phyloP scores from a whole-genome alignment of 768 basidiomycete genomes.

The Tylopilus vinaceipallidus region DNA sequence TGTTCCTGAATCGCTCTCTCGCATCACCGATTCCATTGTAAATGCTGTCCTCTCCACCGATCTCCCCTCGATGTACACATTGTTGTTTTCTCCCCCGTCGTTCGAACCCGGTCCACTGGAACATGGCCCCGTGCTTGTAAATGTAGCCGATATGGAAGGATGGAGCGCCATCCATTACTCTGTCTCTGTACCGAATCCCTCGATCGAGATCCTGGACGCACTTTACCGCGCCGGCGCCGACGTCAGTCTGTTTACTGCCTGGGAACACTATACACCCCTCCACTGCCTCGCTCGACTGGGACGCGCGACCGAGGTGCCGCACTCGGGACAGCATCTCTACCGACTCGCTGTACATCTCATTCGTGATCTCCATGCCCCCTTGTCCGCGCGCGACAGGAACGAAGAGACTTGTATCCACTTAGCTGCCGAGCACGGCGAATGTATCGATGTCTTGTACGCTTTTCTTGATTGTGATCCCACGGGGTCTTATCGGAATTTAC shows the following conservation, averaged over 20 bases:
- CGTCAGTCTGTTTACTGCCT: slow-evolving; percentile 61
- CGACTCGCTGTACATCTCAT: slow-evolving; percentile 67
- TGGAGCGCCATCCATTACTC: slow-evolving; percentile 78
- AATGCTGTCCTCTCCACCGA: slow-evolving; percentile 51
- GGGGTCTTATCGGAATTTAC: slow-evolving; percentile 53
- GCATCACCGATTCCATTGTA: slow-evolving; percentile 51
- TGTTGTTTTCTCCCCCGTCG: slow-evolving; percentile 51
- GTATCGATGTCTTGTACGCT: slow-evolving; percentile 57
- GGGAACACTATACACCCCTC: slow-evolving; percentile 64
- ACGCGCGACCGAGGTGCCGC: slow-evolving; percentile 33
- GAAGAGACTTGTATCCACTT: slow-evolving; percentile 80
- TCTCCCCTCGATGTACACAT: slow-evolving; percentile 47
- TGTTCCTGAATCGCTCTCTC: slow-evolving; percentile 39
- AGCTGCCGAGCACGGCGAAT: slow-evolving; percentile 72
- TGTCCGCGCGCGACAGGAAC: slow-evolving; percentile 61
- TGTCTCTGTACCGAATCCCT: slow-evolving; percentile 52
- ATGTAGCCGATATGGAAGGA: slow-evolving; percentile 62
- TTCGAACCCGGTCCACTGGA: slow-evolving; percentile 42
- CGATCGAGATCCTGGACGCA: slow-evolving; percentile 61
- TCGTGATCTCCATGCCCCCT: slow-evolving; percentile 63
- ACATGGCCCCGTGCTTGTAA: slow-evolving; percentile 53
- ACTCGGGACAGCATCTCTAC: slow-evolving; percentile 43
- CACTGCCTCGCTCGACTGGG: slow-evolving; percentile 57
- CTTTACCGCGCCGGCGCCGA: slow-evolving; percentile 79
- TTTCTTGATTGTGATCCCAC: slow-evolving; percentile 64